A percentile compares a stretch with the other conserved stretches of the same genome.
Evolutionary conservation across 1,284 basidiomycete species (phyloP).

Genomic region (Wolfiporia cocos): DNA sequence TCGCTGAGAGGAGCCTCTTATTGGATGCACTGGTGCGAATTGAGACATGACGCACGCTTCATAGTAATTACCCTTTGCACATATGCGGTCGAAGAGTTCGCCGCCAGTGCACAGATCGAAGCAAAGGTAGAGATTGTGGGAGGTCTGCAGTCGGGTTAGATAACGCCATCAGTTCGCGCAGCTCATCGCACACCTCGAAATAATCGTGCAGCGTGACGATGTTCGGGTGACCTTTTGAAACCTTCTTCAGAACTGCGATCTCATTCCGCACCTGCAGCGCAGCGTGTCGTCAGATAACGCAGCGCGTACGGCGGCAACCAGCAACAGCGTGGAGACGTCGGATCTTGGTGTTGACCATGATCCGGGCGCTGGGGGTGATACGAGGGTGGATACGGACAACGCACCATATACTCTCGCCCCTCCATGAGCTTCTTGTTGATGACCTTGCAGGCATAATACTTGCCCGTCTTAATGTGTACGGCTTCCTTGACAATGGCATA

Average conservation of each 20-base stretch:
- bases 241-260: conserved; percentile 91
- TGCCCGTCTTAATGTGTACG: conserved; percentile 89
- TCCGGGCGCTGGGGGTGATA: too few species aligned
- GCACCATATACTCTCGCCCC: conserved; percentile 84
- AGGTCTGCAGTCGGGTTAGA: conserved; percentile 47
- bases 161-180: neutral
- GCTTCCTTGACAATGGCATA: conserved; percentile 94
- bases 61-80: conserved; percentile 95
- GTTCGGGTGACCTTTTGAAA: conserved; percentile 88
- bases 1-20: conserved; percentile 49
- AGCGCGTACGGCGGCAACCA: too few species aligned
- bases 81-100: conserved; percentile 98
- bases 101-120: conserved; percentile 98
- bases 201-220: conserved; percentile 94
- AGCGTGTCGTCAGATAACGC: neutral
- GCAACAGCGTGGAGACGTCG: too few species aligned
- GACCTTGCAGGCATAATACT: conserved; percentile 87
- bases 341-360: too few species aligned
- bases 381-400: conserved; percentile 15
- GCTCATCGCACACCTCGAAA: conserved; percentile 70
- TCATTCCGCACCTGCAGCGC: conserved; percentile 83
- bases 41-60: conserved; percentile 61
- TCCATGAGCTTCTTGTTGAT: conserved; percentile 99
- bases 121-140: conserved; percentile 92
- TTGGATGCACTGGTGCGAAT: neutral